Evolutionary conservation across 2,329 filamentous ascomycete genomes (phyloP).

Genomic region (Pseudogymnoascus sp.): DNA sequence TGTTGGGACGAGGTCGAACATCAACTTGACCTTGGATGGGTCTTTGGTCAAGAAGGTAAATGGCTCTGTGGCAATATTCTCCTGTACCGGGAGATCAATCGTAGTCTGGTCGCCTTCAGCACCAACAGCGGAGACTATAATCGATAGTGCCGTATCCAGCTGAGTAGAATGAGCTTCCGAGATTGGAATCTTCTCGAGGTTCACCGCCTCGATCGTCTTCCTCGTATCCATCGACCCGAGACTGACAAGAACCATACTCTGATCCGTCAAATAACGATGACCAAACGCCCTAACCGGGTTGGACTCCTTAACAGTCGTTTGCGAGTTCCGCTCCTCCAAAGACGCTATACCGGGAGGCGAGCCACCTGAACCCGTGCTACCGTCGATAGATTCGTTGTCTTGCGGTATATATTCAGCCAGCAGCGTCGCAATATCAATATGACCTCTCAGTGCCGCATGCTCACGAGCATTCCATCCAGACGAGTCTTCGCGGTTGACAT

Average conservation of each 20-base stretch:
- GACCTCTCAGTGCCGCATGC: constrained; percentile 82
- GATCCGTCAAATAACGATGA: constrained; percentile 83
- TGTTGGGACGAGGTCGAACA: constrained; percentile 93
- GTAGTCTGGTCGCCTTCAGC: constrained; percentile 80
- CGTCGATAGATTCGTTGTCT: constrained; percentile 19
- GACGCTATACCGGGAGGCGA: constrained; percentile 49
- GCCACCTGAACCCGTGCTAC: constrained; percentile 25
- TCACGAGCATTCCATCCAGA: constrained; percentile 94
- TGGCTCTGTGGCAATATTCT: constrained; percentile 87
- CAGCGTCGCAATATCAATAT: constrained; percentile 68
- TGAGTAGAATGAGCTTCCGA: constrained; percentile 85
- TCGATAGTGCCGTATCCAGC: constrained; percentile 84
- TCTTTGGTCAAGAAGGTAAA: constrained; percentile 81
- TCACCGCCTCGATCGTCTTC: constrained; percentile 71
- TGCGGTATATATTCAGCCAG: constrained; percentile 40
- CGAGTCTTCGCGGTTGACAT: constrained; percentile 65
- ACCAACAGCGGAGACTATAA: constrained; percentile 79
- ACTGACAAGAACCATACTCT: constrained; percentile 85
- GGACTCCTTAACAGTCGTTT: constrained; percentile 38
- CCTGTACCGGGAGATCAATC: constrained; percentile 87
- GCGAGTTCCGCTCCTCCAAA: constrained; percentile 49
- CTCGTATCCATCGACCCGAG: constrained; percentile 91
- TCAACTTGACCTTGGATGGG: constrained; percentile 70
- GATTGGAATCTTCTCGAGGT: constrained; percentile 79
- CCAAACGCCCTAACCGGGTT: constrained; percentile 93